Evolutionary conservation across 257 asterid genomes (phyloP).

Genomic region (Solanum dulcamara): DNA sequence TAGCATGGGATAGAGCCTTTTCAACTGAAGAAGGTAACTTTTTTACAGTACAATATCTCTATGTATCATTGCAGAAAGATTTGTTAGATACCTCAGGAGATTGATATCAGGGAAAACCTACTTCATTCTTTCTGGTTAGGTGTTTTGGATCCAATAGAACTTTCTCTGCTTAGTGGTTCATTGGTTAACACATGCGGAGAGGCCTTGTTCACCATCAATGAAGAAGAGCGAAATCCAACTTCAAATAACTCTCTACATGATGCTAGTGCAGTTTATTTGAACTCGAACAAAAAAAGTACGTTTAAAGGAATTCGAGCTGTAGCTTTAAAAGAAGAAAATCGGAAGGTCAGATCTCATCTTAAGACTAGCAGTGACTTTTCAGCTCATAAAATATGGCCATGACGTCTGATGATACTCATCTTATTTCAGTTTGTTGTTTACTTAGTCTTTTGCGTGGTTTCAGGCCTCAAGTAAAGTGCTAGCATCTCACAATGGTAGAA

Average conservation of each 20-base stretch:
- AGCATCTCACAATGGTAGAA: slow-evolving; percentile 24
- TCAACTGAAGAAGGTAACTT: slow-evolving; percentile 76
- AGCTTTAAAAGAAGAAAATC: slow-evolving; percentile 12
- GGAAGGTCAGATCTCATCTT: slow-evolving; percentile 12
- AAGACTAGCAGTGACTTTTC: not conserved
- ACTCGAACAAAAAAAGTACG: slow-evolving; percentile 12
- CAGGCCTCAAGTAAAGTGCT: slow-evolving; percentile 39
- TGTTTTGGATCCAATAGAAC: slow-evolving; percentile 76
- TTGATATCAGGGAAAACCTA: not conserved
- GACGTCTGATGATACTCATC: slow-evolving; percentile 19
- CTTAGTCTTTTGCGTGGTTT: not conserved
- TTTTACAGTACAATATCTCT: not conserved
- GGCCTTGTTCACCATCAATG: slow-evolving; percentile 28
- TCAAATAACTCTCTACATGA: slow-evolving; percentile 9
- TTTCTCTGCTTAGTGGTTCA: slow-evolving; percentile 63
- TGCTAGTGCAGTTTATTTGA: slow-evolving; percentile 7
- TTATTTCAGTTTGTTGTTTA: slow-evolving; percentile 11
- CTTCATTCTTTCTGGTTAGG: slow-evolving; percentile 25
- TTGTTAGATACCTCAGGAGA: not conserved
- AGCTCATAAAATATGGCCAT: slow-evolving; percentile 3
- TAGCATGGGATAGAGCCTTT: slow-evolving; percentile 95
- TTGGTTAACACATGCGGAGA: slow-evolving; percentile 23
- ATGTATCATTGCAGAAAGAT: not conserved
- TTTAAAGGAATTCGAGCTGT: slow-evolving; percentile 18
- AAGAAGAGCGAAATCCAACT: slow-evolving; percentile 19